Percentiles rank a stretch among this genome's conserved stretches.
phyloP scores from a whole-genome alignment of 805 yeast genomes.

The Kuraishia cidri region DNA sequence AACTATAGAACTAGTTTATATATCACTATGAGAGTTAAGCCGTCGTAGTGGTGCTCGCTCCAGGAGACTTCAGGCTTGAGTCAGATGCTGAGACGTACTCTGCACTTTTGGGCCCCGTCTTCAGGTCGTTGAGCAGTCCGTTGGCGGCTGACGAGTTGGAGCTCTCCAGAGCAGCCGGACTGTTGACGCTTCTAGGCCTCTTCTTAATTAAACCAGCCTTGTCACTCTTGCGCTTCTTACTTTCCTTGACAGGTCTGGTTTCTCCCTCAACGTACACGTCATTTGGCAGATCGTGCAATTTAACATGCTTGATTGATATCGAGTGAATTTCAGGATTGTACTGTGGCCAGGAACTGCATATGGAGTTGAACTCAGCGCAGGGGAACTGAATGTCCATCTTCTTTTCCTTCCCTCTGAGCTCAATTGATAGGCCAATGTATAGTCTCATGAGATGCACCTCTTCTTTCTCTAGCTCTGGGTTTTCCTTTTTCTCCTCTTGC shows the following conservation, averaged over 20 bases:
- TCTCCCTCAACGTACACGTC: constrained; percentile 83
- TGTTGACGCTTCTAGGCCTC: too few relatives aligned
- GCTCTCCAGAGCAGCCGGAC: too few relatives aligned
- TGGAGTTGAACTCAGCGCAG: constrained; percentile 77
- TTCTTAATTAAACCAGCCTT: too few relatives aligned
- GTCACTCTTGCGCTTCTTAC: constrained; percentile 32
- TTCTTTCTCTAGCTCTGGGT: constrained; percentile 6
- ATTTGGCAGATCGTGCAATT: constrained; percentile 72
- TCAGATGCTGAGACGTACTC: too few relatives aligned
- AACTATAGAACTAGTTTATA: too few relatives aligned
- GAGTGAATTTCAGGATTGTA: constrained; percentile 55
- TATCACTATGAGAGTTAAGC: too few relatives aligned
- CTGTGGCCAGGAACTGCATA: constrained; percentile 66
- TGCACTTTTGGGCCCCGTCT: too few relatives aligned
- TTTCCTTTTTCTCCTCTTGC: constrained; percentile 14
- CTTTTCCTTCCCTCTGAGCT: constrained; percentile 41
- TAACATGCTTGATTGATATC: constrained; percentile 64
- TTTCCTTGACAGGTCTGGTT: constrained; percentile 54
- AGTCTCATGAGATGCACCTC: constrained; percentile 60
- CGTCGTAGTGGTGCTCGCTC: too few relatives aligned
- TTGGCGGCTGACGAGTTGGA: too few relatives aligned
- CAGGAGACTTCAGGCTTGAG: too few relatives aligned
- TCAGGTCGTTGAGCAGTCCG: too few relatives aligned
- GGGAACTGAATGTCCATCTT: constrained; percentile 82
- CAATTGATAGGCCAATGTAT: constrained; percentile 69